Evolutionary conservation across 2,329 filamentous ascomycete genomes (phyloP), one percentile per base, ranked within the genome.

Genomic region (Cladophialophora carrionii): DNA sequence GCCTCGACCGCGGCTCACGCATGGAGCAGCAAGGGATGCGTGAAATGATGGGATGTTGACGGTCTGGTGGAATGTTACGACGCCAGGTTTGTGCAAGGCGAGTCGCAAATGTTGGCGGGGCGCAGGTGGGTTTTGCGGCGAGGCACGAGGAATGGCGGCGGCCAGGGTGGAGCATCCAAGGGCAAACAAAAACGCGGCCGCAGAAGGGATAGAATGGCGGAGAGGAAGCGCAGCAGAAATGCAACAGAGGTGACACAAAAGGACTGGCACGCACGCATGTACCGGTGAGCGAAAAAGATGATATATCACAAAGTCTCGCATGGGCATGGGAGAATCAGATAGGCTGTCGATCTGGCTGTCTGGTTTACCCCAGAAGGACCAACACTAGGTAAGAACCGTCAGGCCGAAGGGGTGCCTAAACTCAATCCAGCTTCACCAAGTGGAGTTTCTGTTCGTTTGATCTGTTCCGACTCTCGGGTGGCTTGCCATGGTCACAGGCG

Each of bases 21-120:
- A 72, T 71, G 69, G 68, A 72, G 70, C 52, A 54, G 52, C 66
- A 72, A 72, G 70, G 70, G 70, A 70, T 70, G 58, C 31, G 58
- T 51, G 57, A 65, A 60, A 56, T 54, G 62, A 75, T 66, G 64
- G 52, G 59, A 78, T 77, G 14, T 75, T 68, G 61, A 75, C 76
- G 6, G 66, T 66, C 63, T 29, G 26, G 70, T 70, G 59, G 71
- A 70, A 63, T 72, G 70, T 64, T 65, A 68, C 58, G 65, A 67
- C 66, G 70, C 65, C 69, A 65, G 68, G 63, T 71, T 63, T 69
- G 69, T 72, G 62, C 59, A 63, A 70, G 65, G 67, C 48, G 24
- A 66, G 65, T 63, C 64, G 57, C 65, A 69, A 69, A 65, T 65
- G 61, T 56, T 64, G 63, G 37, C 51, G 63, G 61, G 56, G 54